Evolutionary conservation across 176 grass and related monocot genomes (phyloP), one percentile per base, ranked within the genome.

Genomic region (Dendrocalamus sinicus): DNA sequence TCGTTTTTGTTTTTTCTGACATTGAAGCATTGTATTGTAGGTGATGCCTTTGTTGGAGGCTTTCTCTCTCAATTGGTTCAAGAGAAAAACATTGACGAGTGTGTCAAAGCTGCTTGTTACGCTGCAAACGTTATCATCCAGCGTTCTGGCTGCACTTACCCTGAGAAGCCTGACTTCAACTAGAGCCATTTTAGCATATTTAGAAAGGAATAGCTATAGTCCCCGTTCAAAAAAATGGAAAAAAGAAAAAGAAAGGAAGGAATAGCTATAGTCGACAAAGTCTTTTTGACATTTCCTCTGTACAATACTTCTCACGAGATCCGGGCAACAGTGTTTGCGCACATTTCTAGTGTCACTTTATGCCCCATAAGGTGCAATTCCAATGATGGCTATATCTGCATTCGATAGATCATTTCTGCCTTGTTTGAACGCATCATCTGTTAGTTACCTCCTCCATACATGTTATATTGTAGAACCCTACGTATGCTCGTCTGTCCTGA

Each of bases 51-150:
- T 44, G 93, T 98, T 79, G 96, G 96, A 86, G 93, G 96, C 72
- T 35, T 35, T 98, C 80, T 95, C 60, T 95, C 96, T 28, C 93
- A 95, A 55, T 80, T 98, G 89, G 96, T 95, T 75, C 85, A 88
- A 62, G 91, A 85, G 12, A 95, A 95, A 86, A 72, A 88, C 86
- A 91, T 98, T 13, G 93, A 86, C 20, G 91, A 98, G 3, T 35
- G 19, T 12, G 93, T 98, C 23, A 93, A 8, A 75, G 96, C 84
- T 16, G 93, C 86, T 43, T 94, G 91, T 62, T 98, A 98, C 46
- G 96, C 93, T 0, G 96, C 96, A 51, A 98, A 98, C 52, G 91
- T 92, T 30, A 88, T 98, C 69, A 98, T 95, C 57, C 96, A 98
- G 76, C 92, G 74, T 41, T 84, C 96, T 10, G 93, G 96, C 64